phyloP scores from a whole-genome alignment of 768 basidiomycete genomes.

The Kwoniella sp. region DNA sequence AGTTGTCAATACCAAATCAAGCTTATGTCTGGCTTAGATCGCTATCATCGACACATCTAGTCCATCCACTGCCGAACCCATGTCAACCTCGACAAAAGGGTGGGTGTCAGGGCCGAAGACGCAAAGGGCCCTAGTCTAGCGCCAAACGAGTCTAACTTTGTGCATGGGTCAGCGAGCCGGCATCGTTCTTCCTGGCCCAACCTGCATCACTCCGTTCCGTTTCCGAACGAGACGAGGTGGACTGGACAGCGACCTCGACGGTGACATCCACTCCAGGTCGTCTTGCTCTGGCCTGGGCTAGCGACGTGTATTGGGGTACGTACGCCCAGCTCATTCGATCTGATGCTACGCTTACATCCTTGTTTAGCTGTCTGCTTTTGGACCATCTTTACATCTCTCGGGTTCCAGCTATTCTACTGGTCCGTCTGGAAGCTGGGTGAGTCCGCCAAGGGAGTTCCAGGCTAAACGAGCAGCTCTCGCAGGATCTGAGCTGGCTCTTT shows the following conservation, averaged over 20 bases:
- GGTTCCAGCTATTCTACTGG: conserved; percentile 82
- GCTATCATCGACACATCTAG: conserved; percentile 17
- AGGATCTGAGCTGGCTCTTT: conserved; percentile 71
- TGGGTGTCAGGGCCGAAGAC: neutral
- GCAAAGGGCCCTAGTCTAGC: neutral
- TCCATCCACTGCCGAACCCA: neutral
- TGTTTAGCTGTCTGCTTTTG: conserved; percentile 58
- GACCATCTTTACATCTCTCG: conserved; percentile 74
- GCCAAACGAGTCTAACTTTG: neutral
- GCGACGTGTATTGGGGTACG: conserved; percentile 46
- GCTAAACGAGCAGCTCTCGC: conserved; percentile 53
- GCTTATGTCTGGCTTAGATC: conserved; percentile 10
- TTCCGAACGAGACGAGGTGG: neutral
- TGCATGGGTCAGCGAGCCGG: neutral
- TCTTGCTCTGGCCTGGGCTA: conserved; percentile 23
- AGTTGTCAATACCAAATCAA: neutral
- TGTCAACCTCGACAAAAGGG: conserved; percentile 5
- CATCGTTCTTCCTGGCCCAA: conserved; percentile 1
- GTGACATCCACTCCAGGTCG: conserved; percentile 1
- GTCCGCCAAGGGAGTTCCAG: conserved; percentile 3
- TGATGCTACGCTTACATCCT: neutral
- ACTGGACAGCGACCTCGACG: conserved; percentile 4
- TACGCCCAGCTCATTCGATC: neutral
- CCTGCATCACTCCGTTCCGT: neutral
- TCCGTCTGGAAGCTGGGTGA: conserved; percentile 81